Conservation (phyloP, 371 early-diverging fungal genomes). For the Rozella allomycis region DNA sequence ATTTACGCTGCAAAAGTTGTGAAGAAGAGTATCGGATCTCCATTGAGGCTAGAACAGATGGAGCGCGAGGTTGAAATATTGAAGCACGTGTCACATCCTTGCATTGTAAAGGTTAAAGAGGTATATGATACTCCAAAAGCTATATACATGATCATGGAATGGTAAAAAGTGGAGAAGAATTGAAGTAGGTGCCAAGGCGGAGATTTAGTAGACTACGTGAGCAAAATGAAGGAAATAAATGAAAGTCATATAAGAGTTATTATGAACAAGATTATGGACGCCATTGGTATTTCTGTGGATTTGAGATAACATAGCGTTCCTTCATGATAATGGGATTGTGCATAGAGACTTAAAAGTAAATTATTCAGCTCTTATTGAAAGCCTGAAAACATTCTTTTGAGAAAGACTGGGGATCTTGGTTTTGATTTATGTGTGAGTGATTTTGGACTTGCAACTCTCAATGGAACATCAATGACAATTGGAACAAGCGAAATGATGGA, state of each 20-base stretch:
- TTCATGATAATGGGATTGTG: slow-evolving; percentile 4
- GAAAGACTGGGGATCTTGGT: slow-evolving; percentile 4
- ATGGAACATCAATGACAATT: too few relatives aligned
- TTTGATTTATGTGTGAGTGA: slow-evolving; percentile 13
- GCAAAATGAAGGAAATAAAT: not conserved
- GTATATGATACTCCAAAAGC: slow-evolving; percentile 19
- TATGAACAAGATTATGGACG: slow-evolving; percentile 1
- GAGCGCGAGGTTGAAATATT: slow-evolving; percentile 18
- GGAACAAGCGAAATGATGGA: slow-evolving; percentile 15
- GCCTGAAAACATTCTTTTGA: slow-evolving; percentile 5
- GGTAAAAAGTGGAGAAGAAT: slow-evolving; percentile 5
- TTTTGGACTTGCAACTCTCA: slow-evolving; percentile 15
- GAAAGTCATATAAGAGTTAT: slow-evolving; percentile 2
- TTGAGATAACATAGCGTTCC: slow-evolving; percentile 1
- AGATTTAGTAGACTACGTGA: slow-evolving; percentile 2
- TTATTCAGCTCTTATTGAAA: not conserved
- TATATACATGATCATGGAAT: slow-evolving; percentile 20
- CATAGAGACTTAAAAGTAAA: slow-evolving; percentile 4
- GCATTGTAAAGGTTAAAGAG: slow-evolving; percentile 13
- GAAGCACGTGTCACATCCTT: slow-evolving; percentile 14
- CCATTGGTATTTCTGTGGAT: not conserved
- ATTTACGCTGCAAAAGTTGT: slow-evolving; percentile 18
- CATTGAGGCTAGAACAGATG: slow-evolving; percentile 13
- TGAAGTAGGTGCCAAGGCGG: slow-evolving; percentile 2
- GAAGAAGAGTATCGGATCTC: slow-evolving; percentile 8